Conservation (phyloP, 1,284 basidiomycete species). For the Ceratobasidium sp. region DNA sequence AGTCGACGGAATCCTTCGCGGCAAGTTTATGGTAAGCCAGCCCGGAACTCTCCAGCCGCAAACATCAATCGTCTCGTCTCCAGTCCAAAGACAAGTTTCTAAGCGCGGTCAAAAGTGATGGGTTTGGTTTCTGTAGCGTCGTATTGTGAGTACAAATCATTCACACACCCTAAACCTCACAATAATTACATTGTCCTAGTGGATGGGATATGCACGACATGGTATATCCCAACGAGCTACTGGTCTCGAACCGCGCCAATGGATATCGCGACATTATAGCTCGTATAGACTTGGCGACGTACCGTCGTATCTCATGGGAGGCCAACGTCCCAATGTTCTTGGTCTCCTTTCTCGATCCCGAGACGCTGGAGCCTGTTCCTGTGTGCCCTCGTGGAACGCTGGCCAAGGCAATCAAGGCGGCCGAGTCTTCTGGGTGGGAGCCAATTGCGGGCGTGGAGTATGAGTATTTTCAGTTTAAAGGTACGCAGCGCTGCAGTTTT, state of each 20-base stretch:
- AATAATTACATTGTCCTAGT: constrained; percentile 58
- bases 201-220: constrained; percentile 92
- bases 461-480: constrained; percentile 98
- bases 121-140: constrained; percentile 94
- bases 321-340: constrained; percentile 93
- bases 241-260: constrained; percentile 90
- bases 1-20: constrained; percentile 94
- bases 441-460: constrained; percentile 90
- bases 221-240: constrained; percentile 85
- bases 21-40: constrained; percentile 87
- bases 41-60: constrained; percentile 15
- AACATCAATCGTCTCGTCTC: constrained; percentile 20
- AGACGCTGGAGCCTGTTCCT: constrained; percentile 78
- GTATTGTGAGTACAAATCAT: constrained; percentile 72
- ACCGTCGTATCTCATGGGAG: constrained; percentile 93
- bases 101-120: constrained; percentile 82
- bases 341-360: constrained; percentile 88
- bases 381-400: constrained; percentile 91
- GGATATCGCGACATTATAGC: constrained; percentile 93
- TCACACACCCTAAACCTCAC: constrained; percentile 27
- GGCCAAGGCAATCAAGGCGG: constrained; percentile 68
- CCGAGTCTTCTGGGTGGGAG: constrained; percentile 65
- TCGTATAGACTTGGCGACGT: constrained; percentile 85
- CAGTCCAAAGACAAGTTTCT: constrained; percentile 94
- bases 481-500: constrained; percentile 57